Base-by-base conservation (phyloP, 176 grass and related monocot genomes). In the Hordeum marinum region DNA sequence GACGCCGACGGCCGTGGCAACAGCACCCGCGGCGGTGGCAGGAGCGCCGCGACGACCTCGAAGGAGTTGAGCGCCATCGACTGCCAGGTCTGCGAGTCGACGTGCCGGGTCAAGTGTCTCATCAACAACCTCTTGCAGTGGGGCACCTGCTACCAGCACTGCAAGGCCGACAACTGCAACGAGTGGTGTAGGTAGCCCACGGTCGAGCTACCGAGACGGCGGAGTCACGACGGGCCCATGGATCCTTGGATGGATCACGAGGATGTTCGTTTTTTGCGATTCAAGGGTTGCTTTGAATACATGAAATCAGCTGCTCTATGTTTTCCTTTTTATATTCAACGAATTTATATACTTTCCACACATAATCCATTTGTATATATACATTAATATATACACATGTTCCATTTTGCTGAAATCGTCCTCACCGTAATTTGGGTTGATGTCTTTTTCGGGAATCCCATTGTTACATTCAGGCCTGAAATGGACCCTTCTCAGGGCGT, bases 51-150 rank as follows among this genome's bases (percentile, higher is more conserved):
- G 55, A 74, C 20, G 57, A 55, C 4, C n/a, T n/a, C n/a, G 6
- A 81, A 90, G 79, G 73, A 66, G 72, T 25, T 77, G 84, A 90
- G 88, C 88, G 35, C 45, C 80, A 75, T 90, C 80, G 89, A 83
- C 89, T 87, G 89, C 75, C 84, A 87, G 84, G 86, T 87, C 88
- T 90, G 88, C 84, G 84, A 90, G 75, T 80, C 88, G 66, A 87
- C 88, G 45, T 90, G 88, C 35, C 72, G 88, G 17, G 84, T 83
- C 24, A 90, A 90, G 88, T 90, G 84, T 75, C 88, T 90, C 75
- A 26, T 90, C 75, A 90, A 83, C 84, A 83, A 79, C 74, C 80
- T 90, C 67, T 90, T 90, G 67, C 88, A 87, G 84, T 90, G 88
- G 88, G 88, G 84, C 74, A 60, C 1, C 0, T 90, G 88, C 84